A percentile compares a stretch with the other conserved stretches of the same genome.
Conservation (phyloP, 176 grass and related monocot species). For the Microstegium vimineum region DNA sequence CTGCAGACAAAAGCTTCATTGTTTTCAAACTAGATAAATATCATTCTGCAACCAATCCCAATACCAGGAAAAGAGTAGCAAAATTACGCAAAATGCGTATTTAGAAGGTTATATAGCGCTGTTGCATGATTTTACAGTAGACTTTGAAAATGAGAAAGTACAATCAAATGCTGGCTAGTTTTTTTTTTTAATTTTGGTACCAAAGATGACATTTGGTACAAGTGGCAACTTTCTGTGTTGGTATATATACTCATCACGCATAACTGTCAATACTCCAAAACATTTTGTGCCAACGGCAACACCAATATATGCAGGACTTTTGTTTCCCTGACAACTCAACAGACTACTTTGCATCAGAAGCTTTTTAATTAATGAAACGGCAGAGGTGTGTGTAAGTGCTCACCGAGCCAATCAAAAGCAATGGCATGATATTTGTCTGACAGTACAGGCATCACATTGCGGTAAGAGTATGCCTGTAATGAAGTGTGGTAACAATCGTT, state of each 20-base stretch:
- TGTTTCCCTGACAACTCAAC: conserved; percentile 4
- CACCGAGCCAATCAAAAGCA: conserved; percentile 99
- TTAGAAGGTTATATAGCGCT: background rate
- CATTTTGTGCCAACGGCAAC: background rate
- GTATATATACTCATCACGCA: background rate
- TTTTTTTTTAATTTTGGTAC: background rate
- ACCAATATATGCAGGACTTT: background rate
- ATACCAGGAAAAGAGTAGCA: background rate
- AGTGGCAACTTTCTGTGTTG: background rate
- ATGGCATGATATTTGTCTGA: conserved; percentile 69
- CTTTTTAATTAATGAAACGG: conserved; percentile 1
- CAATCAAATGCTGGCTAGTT: background rate
- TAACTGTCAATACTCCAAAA: background rate
- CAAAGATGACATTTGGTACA: background rate
- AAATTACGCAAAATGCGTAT: background rate
- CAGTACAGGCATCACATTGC: conserved; percentile 79
- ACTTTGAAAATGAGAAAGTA: background rate
- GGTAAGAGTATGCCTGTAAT: conserved; percentile 87
- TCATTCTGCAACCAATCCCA: background rate
- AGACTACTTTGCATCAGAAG: background rate
- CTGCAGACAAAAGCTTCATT: conserved; percentile 42
- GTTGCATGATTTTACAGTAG: background rate
- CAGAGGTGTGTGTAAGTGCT: conserved; percentile 28
- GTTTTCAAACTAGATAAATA: conserved; percentile 16
- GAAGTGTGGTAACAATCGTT: background rate